Evolutionary conservation across 257 asterid species (phyloP).

Genomic region (Nemophila menziesii): DNA sequence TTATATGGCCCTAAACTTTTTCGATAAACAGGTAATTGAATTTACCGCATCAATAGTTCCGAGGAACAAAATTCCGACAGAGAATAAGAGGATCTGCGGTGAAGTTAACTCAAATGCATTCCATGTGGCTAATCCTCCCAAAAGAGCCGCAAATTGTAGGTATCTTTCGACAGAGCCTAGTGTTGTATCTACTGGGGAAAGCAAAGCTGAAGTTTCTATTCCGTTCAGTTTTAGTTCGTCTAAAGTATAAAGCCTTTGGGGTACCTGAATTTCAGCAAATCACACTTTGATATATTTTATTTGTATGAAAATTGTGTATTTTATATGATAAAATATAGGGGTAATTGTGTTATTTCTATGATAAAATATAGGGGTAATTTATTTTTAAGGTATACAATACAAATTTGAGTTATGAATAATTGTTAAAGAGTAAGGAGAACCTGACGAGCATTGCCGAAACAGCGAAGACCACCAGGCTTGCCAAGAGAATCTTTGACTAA

Average conservation of each 20-base stretch:
- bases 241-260: slow-evolving; percentile 84
- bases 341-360: too few species aligned
- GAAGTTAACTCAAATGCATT: slow-evolving; percentile 41
- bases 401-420: too few species aligned
- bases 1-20: background rate
- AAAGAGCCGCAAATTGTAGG: slow-evolving; percentile 56
- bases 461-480: slow-evolving; percentile 54
- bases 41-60: slow-evolving; percentile 86
- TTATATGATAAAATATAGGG: too few species aligned
- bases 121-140: slow-evolving; percentile 68
- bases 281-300: too few species aligned
- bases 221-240: slow-evolving; percentile 89
- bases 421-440: too few species aligned
- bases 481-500: slow-evolving; percentile 60
- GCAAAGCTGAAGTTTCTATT: slow-evolving; percentile 56
- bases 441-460: slow-evolving; percentile 90
- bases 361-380: too few species aligned
- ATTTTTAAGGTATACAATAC: too few species aligned
- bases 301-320: too few species aligned
- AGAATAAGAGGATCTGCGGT: slow-evolving; percentile 41
- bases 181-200: slow-evolving; percentile 73
- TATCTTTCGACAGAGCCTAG: slow-evolving; percentile 60
- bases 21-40: background rate
- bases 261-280: slow-evolving; percentile 57
- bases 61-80: slow-evolving; percentile 61